Evolutionary conservation across 768 basidiomycete species (phyloP).

Genomic region (Lactarius deliciosus): DNA sequence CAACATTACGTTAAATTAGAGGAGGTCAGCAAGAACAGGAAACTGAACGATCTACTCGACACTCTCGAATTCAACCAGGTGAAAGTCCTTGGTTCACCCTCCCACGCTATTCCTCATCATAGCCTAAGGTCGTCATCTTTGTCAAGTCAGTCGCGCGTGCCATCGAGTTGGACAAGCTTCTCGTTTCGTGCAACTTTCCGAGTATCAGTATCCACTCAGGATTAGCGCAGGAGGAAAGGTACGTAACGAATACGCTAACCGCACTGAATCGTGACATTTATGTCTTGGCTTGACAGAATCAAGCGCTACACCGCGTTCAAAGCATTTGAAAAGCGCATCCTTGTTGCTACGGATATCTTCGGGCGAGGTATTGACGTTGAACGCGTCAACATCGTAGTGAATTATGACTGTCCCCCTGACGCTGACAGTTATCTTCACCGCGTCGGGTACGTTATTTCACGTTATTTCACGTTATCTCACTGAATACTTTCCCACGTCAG

Average conservation of each 20-base stretch:
- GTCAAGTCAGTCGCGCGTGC: constrained; percentile 98
- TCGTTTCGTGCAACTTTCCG: constrained; percentile 98
- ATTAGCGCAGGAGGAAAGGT: constrained; percentile 95
- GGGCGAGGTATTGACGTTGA: constrained; percentile 99
- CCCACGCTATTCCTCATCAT: background rate
- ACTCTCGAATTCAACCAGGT: constrained; percentile 98
- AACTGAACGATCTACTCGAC: constrained; percentile 93
- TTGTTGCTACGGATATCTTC: constrained; percentile 98
- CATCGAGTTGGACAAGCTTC: constrained; percentile 91
- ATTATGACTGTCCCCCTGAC: constrained; percentile 96
- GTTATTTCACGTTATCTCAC: background rate
- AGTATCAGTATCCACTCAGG: constrained; percentile 97
- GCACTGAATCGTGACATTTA: background rate
- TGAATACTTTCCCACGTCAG: constrained; percentile 39
- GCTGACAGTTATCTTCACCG: constrained; percentile 99
- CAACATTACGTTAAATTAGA: constrained; percentile 98
- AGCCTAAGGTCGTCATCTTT: constrained; percentile 92
- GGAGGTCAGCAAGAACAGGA: constrained; percentile 93
- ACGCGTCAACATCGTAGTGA: constrained; percentile 98
- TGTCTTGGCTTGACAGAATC: constrained; percentile 54
- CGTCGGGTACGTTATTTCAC: constrained; percentile 65
- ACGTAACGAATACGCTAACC: constrained; percentile 34
- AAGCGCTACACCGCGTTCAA: constrained; percentile 97
- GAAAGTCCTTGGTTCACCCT: constrained; percentile 26
- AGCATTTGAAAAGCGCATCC: constrained; percentile 97